Evolutionary conservation across 1,284 basidiomycete genomes (phyloP).

Genomic region (Puccinia hordei): DNA sequence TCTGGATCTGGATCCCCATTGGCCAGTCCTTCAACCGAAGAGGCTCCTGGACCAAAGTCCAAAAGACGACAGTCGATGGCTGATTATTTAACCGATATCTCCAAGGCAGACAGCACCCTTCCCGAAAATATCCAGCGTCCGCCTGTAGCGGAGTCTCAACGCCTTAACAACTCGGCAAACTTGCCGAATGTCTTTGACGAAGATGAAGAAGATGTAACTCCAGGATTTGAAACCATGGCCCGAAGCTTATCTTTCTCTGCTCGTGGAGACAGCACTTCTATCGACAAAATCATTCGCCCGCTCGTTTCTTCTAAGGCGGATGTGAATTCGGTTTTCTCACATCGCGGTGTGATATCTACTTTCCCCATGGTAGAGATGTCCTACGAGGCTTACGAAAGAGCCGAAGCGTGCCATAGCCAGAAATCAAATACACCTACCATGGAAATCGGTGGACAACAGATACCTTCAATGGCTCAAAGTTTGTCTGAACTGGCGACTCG

Average conservation of each 20-base stretch:
- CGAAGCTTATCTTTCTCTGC: slow-evolving; percentile 39
- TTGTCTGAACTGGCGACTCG: slow-evolving; percentile 47
- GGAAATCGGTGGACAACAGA: slow-evolving; percentile 14
- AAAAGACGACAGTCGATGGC: slow-evolving; percentile 50
- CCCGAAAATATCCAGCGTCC: slow-evolving; percentile 45
- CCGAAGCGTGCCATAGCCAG: slow-evolving; percentile 33
- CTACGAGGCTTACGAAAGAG: slow-evolving; percentile 38
- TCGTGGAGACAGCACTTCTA: slow-evolving; percentile 27
- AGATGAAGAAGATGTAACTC: slow-evolving; percentile 31
- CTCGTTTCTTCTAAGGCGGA: slow-evolving; percentile 43
- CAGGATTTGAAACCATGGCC: slow-evolving; percentile 46
- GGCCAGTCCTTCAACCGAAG: slow-evolving; percentile 21
- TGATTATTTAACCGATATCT: slow-evolving; percentile 45
- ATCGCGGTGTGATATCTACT: slow-evolving; percentile 27
- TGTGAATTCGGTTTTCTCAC: slow-evolving; percentile 46
- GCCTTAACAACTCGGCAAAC: not conserved
- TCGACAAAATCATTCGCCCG: slow-evolving; percentile 40
- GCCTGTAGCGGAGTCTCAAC: slow-evolving; percentile 40
- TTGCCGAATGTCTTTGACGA: slow-evolving; percentile 50
- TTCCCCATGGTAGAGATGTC: slow-evolving; percentile 44
- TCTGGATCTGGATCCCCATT: slow-evolving; percentile 42
- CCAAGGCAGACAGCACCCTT: slow-evolving; percentile 46
- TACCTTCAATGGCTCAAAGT: slow-evolving; percentile 45
- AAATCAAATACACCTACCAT: slow-evolving; percentile 6
- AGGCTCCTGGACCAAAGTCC: slow-evolving; percentile 13